Conservation (phyloP, 768 basidiomycete genomes). For the Nidularia sp. region DNA sequence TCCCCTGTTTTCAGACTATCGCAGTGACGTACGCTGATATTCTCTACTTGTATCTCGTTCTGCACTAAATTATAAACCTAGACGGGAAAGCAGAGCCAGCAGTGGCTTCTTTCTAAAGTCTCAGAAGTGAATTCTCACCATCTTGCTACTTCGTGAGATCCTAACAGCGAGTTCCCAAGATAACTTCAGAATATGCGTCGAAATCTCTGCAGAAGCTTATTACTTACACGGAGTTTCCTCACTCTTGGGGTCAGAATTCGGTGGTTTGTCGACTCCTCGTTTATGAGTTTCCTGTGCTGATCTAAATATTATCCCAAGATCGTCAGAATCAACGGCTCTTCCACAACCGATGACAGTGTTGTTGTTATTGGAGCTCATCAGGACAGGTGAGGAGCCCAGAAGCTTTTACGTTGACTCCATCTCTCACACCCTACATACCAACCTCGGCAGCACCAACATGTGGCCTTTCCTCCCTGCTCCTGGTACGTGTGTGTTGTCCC, state of each 20-base stretch:
- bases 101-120: conserved; percentile 71
- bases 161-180: conserved; percentile 31
- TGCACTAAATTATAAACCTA: conserved; percentile 16
- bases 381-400: conserved; percentile 51
- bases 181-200: conserved; percentile 60
- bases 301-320: conserved; percentile 53
- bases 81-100: conserved; percentile 75
- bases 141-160: neutral
- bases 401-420: neutral
- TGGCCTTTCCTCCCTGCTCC: conserved; percentile 79
- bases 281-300: conserved; percentile 1
- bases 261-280: conserved; percentile 42
- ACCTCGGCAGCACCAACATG: conserved; percentile 53
- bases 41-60: neutral
- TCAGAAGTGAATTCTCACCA: conserved; percentile 39
- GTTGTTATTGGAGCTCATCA: conserved; percentile 80
- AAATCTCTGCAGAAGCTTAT: conserved; percentile 53
- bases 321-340: conserved; percentile 70
- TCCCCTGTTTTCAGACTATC: neutral
- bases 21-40: neutral
- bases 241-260: conserved; percentile 83
- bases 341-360: conserved; percentile 52
- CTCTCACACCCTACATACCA: conserved; percentile 1
- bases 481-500: conserved; percentile 40
- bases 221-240: conserved; percentile 66